phyloP scores from a whole-genome alignment of 1,284 basidiomycete genomes.

The Takashimella koratensis region DNA sequence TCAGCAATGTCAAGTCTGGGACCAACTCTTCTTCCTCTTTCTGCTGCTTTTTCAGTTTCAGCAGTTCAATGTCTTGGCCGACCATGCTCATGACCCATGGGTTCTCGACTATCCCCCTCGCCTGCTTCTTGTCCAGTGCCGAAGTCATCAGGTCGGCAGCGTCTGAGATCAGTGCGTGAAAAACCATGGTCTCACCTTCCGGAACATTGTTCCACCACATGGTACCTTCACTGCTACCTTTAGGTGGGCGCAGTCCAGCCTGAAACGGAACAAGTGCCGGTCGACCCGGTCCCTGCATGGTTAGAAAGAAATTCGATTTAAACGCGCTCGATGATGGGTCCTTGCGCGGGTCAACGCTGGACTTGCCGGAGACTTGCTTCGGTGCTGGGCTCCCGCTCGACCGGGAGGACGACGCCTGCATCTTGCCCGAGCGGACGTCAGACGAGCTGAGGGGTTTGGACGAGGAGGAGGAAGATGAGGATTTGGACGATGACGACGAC shows the following conservation, averaged over 20 bases:
- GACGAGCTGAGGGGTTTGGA: conserved; percentile 20
- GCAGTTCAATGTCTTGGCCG: conserved; percentile 31
- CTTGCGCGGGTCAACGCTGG: conserved; percentile 18
- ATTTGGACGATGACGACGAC: conserved; percentile 11
- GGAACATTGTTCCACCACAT: conserved; percentile 43
- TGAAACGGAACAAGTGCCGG: conserved; percentile 41
- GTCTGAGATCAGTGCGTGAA: conserved; percentile 15
- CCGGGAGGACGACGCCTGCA: conserved; percentile 17
- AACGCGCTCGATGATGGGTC: conserved; percentile 29
- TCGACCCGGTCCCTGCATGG: conserved; percentile 40
- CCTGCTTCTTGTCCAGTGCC: conserved; percentile 29
- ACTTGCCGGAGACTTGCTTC: conserved; percentile 29
- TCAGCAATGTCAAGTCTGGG: background rate
- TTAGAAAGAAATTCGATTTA: conserved; percentile 38
- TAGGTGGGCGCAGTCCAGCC: conserved; percentile 32
- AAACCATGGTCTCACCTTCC: conserved; percentile 24
- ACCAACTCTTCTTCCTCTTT: conserved; percentile 37
- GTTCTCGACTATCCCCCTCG: conserved; percentile 28
- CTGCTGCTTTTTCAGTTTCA: conserved; percentile 30
- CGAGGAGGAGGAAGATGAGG: conserved; percentile 14
- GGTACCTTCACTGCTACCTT: conserved; percentile 31
- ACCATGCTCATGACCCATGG: conserved; percentile 31
- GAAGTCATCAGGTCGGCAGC: conserved; percentile 36
- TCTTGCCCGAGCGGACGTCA: conserved; percentile 23
- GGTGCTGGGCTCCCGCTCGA: conserved; percentile 25